Evolutionary conservation across 164 flowering plant genomes (phyloP).

Genomic region (Euptelea pleiosperma): DNA sequence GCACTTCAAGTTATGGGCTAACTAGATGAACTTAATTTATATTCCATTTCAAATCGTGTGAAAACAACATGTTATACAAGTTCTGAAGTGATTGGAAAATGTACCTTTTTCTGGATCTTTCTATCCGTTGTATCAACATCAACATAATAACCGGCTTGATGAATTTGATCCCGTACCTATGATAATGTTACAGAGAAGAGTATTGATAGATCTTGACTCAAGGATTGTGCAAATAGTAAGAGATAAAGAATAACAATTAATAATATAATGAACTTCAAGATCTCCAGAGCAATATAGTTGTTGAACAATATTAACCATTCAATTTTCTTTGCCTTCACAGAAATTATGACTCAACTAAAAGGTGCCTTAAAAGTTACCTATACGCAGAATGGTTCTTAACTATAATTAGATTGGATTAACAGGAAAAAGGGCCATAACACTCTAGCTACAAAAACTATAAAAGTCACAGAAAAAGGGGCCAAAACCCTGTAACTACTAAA

Average conservation of each 20-base stretch:
- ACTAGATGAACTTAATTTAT: background rate
- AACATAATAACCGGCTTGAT: constrained; percentile 74
- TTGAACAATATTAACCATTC: too few relatives aligned
- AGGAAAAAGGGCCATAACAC: too few relatives aligned
- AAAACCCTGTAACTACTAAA: background rate
- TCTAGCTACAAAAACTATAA: too few relatives aligned
- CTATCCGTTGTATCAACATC: constrained; percentile 80
- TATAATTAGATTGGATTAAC: too few relatives aligned
- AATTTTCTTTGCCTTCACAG: too few relatives aligned
- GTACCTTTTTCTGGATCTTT: constrained; percentile 87
- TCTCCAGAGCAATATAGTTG: background rate
- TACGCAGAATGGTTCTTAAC: background rate
- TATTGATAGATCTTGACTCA: background rate
- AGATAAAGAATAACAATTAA: background rate
- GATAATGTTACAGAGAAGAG: background rate
- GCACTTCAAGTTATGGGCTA: background rate
- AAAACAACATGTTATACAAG: background rate
- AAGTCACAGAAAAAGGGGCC: too few relatives aligned
- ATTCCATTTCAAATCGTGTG: background rate
- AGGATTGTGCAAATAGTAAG: background rate
- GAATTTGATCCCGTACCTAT: constrained; percentile 70
- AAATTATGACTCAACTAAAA: background rate
- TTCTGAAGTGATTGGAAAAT: background rate
- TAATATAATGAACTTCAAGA: background rate
- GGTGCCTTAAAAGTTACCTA: background rate